Evolutionary conservation across 148 eudicot genomes (phyloP), one percentile per base, ranked within the genome.

Genomic region (Linanthus parryae): DNA sequence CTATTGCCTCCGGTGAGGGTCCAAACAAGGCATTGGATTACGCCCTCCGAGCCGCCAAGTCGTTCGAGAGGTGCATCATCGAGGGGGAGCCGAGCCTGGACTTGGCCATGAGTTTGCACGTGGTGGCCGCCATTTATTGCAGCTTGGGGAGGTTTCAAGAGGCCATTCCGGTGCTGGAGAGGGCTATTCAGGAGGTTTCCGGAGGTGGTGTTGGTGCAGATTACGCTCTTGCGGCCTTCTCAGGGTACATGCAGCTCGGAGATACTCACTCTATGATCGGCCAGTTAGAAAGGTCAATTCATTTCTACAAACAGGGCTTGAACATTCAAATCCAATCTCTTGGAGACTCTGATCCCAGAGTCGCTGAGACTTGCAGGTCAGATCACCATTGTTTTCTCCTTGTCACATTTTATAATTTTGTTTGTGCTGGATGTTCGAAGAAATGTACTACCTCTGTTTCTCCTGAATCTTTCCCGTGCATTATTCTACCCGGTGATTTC

Each of bases 321-420:
- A 69, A 79, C 43, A 80, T 87, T 31, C 98, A 92, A 62, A 87
- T 79, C 66, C 81, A 72, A 33, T 80, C 88, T 0, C 63, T 92
- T 54, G 98, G 98, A 0, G 96, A 92, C 27, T 69, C 82, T 0
- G 98, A 92, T 80, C 96, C 98, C 1, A 66, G 98, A 50, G 98
- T 92, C 52, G 98, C 96, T 0, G 98, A 92, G 65, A 92, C 91
- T 62, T 92, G 98, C 77, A 74, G 98, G 98, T 91, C 24, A 35
- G n/a, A n/a, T n/a, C n/a, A n/a, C n/a, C n/a, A n/a, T n/a, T n/a
- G n/a, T n/a, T n/a, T n/a, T n/a, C n/a, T n/a, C n/a, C n/a, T n/a
- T n/a, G n/a, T n/a, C n/a, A n/a, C n/a, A n/a, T n/a, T n/a, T n/a
- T n/a, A n/a, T n/a, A n/a, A n/a, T n/a, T n/a, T n/a, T n/a, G n/a